Evolutionary conservation across 225 moss, liverwort and hornwort species (phyloP).

Genomic region (Physcomitrellopsis africana): DNA sequence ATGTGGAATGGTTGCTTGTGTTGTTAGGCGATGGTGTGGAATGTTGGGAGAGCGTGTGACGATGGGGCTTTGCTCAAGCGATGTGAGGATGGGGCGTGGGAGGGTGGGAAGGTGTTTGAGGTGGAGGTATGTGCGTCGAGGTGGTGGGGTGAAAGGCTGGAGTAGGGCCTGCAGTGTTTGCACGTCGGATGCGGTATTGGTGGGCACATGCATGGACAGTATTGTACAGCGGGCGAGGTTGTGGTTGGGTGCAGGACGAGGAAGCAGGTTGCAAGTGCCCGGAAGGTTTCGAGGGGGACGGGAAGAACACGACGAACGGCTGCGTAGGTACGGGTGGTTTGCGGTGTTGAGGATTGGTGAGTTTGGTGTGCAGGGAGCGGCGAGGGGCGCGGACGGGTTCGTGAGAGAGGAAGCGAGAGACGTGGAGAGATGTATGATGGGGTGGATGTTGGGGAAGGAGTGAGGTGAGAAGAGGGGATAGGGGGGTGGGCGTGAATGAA

Average conservation of each 20-base stretch:
- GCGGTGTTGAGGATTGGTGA: background rate
- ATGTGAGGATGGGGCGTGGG: background rate
- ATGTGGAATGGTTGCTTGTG: too few relatives aligned
- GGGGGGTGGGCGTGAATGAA: background rate
- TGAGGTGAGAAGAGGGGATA: background rate
- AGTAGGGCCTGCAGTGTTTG: too few relatives aligned
- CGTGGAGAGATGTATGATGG: too few relatives aligned
- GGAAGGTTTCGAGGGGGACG: conserved; percentile 64
- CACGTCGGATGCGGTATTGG: too few relatives aligned
- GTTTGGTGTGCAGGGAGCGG: too few relatives aligned
- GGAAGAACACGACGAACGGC: conserved; percentile 31
- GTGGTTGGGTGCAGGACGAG: conserved; percentile 25
- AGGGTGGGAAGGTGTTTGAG: too few relatives aligned
- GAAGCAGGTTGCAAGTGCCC: conserved; percentile 69
- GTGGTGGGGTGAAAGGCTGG: too few relatives aligned
- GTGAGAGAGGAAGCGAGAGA: too few relatives aligned
- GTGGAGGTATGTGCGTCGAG: background rate
- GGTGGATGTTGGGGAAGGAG: background rate
- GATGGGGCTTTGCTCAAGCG: too few relatives aligned
- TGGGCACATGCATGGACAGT: background rate
- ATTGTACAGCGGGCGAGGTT: background rate
- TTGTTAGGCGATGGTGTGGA: too few relatives aligned
- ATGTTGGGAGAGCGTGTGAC: too few relatives aligned
- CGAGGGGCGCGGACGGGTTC: too few relatives aligned
- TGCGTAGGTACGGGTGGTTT: conserved; percentile 47